These are phyloP conservation scores for Craspedostauros australis DNA, from an alignment of 108 stramenopile species.

Conservation along the genomic window DNA sequence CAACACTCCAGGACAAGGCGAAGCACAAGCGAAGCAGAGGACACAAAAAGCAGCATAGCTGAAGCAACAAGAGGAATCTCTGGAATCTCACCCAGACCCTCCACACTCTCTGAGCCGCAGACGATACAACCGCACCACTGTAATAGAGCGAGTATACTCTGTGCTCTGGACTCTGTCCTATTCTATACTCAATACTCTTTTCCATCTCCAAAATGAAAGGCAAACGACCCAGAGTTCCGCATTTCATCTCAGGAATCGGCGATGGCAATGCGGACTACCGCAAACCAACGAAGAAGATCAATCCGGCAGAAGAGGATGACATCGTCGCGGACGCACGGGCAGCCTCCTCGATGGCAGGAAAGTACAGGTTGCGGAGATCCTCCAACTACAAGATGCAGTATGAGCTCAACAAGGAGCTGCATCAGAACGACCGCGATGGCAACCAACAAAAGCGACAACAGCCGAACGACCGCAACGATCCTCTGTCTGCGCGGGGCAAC, in stretches of 20 bases:
- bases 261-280: slow-evolving; percentile 42
- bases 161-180: too few relatives aligned
- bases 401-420: background rate
- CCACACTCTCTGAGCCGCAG: too few relatives aligned
- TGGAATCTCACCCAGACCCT: too few relatives aligned
- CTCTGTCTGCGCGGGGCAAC: too few relatives aligned
- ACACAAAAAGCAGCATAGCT: too few relatives aligned
- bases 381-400: background rate
- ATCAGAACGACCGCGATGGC: slow-evolving; percentile 1
- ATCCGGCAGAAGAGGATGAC: background rate
- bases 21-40: too few relatives aligned
- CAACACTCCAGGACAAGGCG: too few relatives aligned
- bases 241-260: slow-evolving; percentile 59
- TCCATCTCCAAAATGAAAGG: slow-evolving; percentile 12
- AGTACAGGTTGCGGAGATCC: background rate
- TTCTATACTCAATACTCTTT: background rate
- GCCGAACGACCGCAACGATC: too few relatives aligned
- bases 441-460: slow-evolving; percentile 9
- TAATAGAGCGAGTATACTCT: too few relatives aligned
- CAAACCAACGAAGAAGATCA: slow-evolving; percentile 9
- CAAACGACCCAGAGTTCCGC: slow-evolving; percentile 34
- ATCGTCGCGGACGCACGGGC: background rate
- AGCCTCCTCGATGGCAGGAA: too few relatives aligned
- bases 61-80: too few relatives aligned
- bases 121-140: too few relatives aligned